phyloP scores from a whole-genome alignment of 2,329 filamentous ascomycete genomes.

The Bipolaris sorokiniana region DNA sequence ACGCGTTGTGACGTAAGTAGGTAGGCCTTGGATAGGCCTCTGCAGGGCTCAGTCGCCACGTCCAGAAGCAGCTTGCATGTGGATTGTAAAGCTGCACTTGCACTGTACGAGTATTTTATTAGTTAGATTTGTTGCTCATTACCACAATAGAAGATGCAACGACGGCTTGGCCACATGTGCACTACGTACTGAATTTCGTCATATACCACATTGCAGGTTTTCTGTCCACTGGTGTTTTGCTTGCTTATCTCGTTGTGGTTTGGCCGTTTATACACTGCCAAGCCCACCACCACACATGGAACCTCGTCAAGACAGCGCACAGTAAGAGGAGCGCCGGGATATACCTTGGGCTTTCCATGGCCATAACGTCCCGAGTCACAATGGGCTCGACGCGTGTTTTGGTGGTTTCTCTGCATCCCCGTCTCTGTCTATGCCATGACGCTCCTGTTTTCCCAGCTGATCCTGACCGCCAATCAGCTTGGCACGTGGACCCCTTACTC shows the following conservation, averaged over 20 bases:
- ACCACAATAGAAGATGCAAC: background rate
- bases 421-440: background rate
- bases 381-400: background rate
- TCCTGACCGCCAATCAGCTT: conserved; percentile 33
- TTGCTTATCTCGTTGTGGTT: background rate
- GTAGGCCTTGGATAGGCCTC: conserved; percentile 1
- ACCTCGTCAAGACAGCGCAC: background rate
- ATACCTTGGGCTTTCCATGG: background rate
- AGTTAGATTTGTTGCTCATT: background rate
- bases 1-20: conserved; percentile 1
- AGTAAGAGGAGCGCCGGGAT: background rate
- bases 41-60: background rate
- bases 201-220: conserved; percentile 21
- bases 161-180: background rate
- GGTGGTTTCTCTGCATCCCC: background rate
- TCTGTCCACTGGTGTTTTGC: conserved; percentile 7
- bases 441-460: conserved; percentile 1
- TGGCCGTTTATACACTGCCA: conserved; percentile 30
- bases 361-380: background rate
- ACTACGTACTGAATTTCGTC: background rate
- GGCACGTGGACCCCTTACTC: conserved; percentile 40
- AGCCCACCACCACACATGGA: conserved; percentile 13
- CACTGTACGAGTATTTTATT: background rate
- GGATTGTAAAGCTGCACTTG: background rate
- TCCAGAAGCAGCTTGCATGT: conserved; percentile 5